Percentiles rank a stretch among this genome's conserved stretches.
phyloP scores from a whole-genome alignment of 768 basidiomycete genomes.

The Mrakia blollopis region DNA sequence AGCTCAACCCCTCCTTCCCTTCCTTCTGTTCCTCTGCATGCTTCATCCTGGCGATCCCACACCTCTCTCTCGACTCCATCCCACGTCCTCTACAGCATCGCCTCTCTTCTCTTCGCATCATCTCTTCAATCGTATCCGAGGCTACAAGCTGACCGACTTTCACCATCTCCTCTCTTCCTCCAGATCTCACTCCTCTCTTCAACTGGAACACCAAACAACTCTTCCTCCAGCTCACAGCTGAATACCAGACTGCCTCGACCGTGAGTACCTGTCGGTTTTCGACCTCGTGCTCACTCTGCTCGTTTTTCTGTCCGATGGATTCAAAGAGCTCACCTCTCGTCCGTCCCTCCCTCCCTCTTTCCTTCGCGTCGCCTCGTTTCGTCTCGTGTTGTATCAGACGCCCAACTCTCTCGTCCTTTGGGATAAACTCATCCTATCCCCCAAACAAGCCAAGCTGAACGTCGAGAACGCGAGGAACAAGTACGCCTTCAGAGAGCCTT shows the following conservation, averaged over 20 bases:
- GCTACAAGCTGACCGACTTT: too few species aligned
- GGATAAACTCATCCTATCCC: slow-evolving; percentile 83
- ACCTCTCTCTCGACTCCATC: neutral
- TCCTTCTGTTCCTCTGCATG: neutral
- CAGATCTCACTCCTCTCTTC: slow-evolving; percentile 78
- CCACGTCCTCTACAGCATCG: neutral
- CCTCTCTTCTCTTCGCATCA: neutral
- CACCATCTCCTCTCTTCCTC: neutral
- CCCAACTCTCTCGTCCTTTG: slow-evolving; percentile 75
- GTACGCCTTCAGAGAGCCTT: slow-evolving; percentile 73
- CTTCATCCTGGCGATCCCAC: neutral
- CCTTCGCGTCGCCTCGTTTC: too few species aligned
- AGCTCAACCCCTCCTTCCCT: slow-evolving; percentile 5
- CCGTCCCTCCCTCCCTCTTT: too few species aligned
- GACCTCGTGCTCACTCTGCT: neutral
- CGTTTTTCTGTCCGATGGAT: neutral
- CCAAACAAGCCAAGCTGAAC: slow-evolving; percentile 65
- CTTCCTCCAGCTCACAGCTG: slow-evolving; percentile 78
- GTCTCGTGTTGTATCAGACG: slow-evolving; percentile 30
- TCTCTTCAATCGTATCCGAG: neutral
- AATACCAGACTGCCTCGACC: slow-evolving; percentile 67
- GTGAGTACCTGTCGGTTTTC: slow-evolving; percentile 50
- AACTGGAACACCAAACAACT: slow-evolving; percentile 97
- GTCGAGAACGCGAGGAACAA: slow-evolving; percentile 65
- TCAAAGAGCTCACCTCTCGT: too few species aligned